Evolutionary conservation across 345 rosid genomes (phyloP).

Genomic region (Capsella bursapastoris): DNA sequence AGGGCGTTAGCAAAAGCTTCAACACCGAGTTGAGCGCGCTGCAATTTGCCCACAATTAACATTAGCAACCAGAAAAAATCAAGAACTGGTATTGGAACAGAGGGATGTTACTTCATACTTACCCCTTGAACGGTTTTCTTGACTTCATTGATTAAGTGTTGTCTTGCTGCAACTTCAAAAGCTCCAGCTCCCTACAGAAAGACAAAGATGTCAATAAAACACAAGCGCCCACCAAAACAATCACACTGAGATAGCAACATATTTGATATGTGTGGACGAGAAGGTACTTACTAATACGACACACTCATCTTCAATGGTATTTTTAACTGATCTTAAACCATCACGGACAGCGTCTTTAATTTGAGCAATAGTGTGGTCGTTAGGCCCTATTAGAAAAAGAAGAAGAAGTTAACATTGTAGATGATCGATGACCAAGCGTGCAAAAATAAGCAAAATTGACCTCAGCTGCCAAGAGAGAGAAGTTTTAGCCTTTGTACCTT

Average conservation of each 20-base stretch:
- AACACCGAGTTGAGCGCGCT: conserved; percentile 98
- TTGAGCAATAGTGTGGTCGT: conserved; percentile 97
- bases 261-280: background rate
- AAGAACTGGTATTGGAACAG: conserved; percentile 4
- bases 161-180: conserved; percentile 97
- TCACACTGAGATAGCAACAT: background rate
- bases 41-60: conserved; percentile 33
- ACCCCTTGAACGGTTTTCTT: conserved; percentile 97
- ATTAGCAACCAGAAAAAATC: conserved; percentile 6
- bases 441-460: background rate
- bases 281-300: conserved; percentile 71
- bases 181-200: conserved; percentile 91
- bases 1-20: conserved; percentile 98
- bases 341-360: conserved; percentile 97
- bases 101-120: conserved; percentile 24
- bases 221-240: conserved; percentile 7
- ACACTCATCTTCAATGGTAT: conserved; percentile 92
- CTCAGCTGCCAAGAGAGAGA: background rate
- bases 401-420: background rate
- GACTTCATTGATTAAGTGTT: conserved; percentile 76
- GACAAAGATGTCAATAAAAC: conserved; percentile 13
- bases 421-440: conserved; percentile 11
- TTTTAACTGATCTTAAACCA: conserved; percentile 95
- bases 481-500: conserved; percentile 56
- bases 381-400: conserved; percentile 63